Base-by-base conservation (phyloP, 768 basidiomycete genomes). In the Phlegmacium glaucopus region DNA sequence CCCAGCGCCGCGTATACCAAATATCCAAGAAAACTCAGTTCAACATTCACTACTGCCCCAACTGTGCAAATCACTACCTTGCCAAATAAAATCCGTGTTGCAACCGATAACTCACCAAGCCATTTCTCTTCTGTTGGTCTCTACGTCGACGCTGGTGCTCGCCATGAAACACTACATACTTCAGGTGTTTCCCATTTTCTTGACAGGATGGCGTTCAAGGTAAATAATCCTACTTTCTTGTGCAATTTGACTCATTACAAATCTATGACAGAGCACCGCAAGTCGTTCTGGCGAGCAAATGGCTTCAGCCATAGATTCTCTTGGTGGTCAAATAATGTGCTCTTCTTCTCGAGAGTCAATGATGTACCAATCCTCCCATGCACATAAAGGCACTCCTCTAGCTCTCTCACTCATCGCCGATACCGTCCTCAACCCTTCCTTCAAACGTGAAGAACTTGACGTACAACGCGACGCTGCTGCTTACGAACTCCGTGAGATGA, bases 321-420 rank as follows among this genome's bases (percentile, higher is more conserved):
- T 95, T 28, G 94, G 95, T 34, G 92, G 93, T 12, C 92, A 95
- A 69, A 93, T 98, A 49, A 76, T 87, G 66, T 93, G 89, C 61
- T 85, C 92, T 13, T 90, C 92, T 13, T 87, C 92, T 2, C 78
- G 96, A 39, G 96, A 99, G 65, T 80, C 91, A 16, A 93, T 97
- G 61, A 91, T 96, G 88, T 99, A 98, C 63, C 96, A 98, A 68
- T 95, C 95, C 9, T 91, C 93, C 32, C 88, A 95, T 64, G 94
- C 94, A 61, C 83, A 92, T 55, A 73, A 82, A 51, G 83, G 82
- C 34, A 90, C 94, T 2, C 82, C 89, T 1, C 74, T 83, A 6
- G 92, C 93, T 9, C 63, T 99, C 42, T 86, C 87, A 22, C 79
- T 98, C 52, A 90, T 99, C 50, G 81, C 94, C 28, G 94, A 97